phyloP scores from a whole-genome alignment of 2,329 filamentous ascomycete genomes.

The Trichoderma sp. region DNA sequence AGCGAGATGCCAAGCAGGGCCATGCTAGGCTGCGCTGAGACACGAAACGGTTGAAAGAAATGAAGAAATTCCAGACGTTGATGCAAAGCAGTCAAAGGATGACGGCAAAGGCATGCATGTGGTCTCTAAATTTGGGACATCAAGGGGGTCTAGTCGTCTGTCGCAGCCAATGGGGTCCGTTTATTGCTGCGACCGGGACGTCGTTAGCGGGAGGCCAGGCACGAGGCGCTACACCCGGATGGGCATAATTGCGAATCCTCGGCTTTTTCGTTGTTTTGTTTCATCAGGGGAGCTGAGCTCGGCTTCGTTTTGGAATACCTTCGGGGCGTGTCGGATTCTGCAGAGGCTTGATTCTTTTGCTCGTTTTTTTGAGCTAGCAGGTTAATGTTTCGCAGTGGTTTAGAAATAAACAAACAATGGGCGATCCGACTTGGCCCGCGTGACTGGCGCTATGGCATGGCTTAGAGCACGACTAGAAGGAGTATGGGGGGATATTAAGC shows the following conservation, averaged over 20 bases:
- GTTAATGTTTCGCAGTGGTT: background rate
- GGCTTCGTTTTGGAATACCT: background rate
- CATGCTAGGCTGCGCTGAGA: constrained; percentile 38
- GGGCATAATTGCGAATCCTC: background rate
- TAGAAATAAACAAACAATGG: constrained; percentile 2
- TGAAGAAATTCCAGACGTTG: constrained; percentile 2
- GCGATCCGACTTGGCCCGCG: constrained; percentile 1
- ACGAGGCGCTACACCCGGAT: background rate
- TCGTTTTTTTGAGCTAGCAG: background rate
- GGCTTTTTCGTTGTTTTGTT: constrained; percentile 13
- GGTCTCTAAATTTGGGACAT: constrained; percentile 16
- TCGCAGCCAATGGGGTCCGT: constrained; percentile 1
- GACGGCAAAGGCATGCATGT: constrained; percentile 16
- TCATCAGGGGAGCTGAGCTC: constrained; percentile 5
- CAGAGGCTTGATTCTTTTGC: background rate
- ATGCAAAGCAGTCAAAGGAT: background rate
- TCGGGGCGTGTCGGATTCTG: background rate
- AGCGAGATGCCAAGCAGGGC: constrained; percentile 59
- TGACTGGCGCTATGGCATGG: background rate
- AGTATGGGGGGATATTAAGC: background rate
- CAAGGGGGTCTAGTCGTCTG: background rate
- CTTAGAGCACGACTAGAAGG: background rate
- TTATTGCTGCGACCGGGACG: background rate
- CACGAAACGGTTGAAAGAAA: background rate
- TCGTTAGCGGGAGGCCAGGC: background rate